These are phyloP conservation scores for Colletotrichum sp. DNA, from an alignment of 2,329 filamentous ascomycete species.

Conservation along the genomic window DNA sequence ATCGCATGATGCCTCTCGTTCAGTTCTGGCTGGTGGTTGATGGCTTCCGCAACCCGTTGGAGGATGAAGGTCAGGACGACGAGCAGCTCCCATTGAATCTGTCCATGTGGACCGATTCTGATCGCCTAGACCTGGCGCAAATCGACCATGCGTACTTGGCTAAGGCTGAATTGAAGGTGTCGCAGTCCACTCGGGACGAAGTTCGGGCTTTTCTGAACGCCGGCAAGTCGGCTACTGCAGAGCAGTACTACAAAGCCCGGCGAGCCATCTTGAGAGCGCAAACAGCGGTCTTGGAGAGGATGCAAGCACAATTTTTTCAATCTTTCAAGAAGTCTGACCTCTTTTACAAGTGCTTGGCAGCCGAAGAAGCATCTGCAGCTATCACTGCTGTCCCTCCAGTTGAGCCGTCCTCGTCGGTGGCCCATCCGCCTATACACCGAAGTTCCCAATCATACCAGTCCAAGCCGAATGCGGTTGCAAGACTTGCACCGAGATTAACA, in stretches of 20 bases:
- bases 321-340: slow-evolving; percentile 92
- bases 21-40: slow-evolving; percentile 99
- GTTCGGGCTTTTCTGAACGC: slow-evolving; percentile 82
- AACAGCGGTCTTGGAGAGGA: slow-evolving; percentile 80
- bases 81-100: slow-evolving; percentile 65
- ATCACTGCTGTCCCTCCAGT: neutral
- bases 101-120: slow-evolving; percentile 79
- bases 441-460: slow-evolving; percentile 41
- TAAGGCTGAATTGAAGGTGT: slow-evolving; percentile 80
- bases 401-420: neutral
- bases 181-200: slow-evolving; percentile 68
- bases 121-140: slow-evolving; percentile 85
- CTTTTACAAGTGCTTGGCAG: slow-evolving; percentile 94
- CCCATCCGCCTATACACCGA: slow-evolving; percentile 13
- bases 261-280: slow-evolving; percentile 83
- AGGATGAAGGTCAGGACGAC: slow-evolving; percentile 79
- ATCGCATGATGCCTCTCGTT: slow-evolving; percentile 83
- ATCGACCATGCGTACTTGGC: slow-evolving; percentile 91
- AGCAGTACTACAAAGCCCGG: slow-evolving; percentile 84
- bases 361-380: slow-evolving; percentile 71
- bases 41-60: slow-evolving; percentile 90
- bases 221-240: slow-evolving; percentile 75
- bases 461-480: slow-evolving; percentile 50
- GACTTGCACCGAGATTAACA: slow-evolving; percentile 48
- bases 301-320: slow-evolving; percentile 81